Base-by-base conservation (phyloP, 495 filamentous ascomycete species). In the Podospora didyma region DNA sequence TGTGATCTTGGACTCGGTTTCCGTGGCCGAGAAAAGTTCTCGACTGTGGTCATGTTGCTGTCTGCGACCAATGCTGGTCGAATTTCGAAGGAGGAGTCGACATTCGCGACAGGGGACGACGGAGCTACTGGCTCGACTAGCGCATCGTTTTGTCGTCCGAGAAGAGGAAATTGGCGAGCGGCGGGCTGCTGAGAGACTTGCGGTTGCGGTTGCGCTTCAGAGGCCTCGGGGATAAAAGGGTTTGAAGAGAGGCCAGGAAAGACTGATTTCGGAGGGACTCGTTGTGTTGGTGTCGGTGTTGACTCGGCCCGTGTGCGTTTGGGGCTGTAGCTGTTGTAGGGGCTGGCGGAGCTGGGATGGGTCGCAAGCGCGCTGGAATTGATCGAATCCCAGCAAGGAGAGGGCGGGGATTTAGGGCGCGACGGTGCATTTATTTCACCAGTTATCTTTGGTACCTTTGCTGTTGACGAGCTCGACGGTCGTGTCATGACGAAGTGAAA, bases 11-110 rank as follows among this genome's bases (percentile, higher is more conserved):
- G 62, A 52, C 78, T 81, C 7, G 75, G 61, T 49, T 78, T 77
- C 37, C 79, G 64, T 42, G 77, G 78, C 39, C 80, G 73, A 2
- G 79, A 80, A 59, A 82, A 81, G 59, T 81, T 82, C 57, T 81
- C 79, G 50, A 77, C 69, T 24, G 49, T 56, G 39, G 51, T 57
- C 61, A 63, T 55, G 24, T 42, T 58, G 28, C 57, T 49, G 35
- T 62, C 65, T 10, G 59, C 61, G 9, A 59, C 54, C n/a, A 50
- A 61, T 51, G 51, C 48, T 34, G 59, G 59, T 20, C 63, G 59
- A 39, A 49, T 61, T 45, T 71, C 65, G 37, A 57, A 53, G 16
- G 68, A 56, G 23, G 48, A 47, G 24, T 60, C 70, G 42, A 64
- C 51, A 46, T 56, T 64, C 26, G 61, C 64, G 20, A 54, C 60